Evolutionary conservation across 345 rosid species (phyloP), one percentile per base, ranked within the genome.

Genomic region (Brassica rapa): DNA sequence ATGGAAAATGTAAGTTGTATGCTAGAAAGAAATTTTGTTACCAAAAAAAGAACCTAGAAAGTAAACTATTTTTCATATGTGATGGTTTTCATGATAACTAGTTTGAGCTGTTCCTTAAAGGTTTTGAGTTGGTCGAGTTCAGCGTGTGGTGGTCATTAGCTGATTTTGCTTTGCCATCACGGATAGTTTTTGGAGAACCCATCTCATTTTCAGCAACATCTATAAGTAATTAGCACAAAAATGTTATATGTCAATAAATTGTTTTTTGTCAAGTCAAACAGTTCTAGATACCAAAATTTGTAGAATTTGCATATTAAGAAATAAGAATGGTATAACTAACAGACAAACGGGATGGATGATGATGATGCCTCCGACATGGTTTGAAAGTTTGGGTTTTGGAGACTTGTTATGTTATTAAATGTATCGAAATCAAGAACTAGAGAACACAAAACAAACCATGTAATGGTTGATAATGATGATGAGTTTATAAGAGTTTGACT

Each of bases 351-450:
- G 43, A 37, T 37, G 43, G 6, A 33, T 33, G 53, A 55, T 23
- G 29, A 21, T 23, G 62, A 23, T 57, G 91, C 84, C 62, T 86
- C 93, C 32, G 78, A 81, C 78, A 86, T 86, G 87, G 92, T 86
- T 70, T 90, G 79, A 81, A 30, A 65, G 39, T 62, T 80, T 57
- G 60, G 43, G 19, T 27, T 62, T 62, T 14, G 66, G 19, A 62
- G 37, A 27, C 37, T 27, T 27, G 66, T 62, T 62, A 62, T 62
- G 66, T 29, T 29, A 27, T 29, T 62, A 55, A 5, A 27, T 27
- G 37, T 62, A 16, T 62, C 37, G 6, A n/a, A 11, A 62, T 62
- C 37, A 14, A 62, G 43, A 62, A 14, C 32, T 15, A 62, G 19
- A 7, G 32, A 29, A 27, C 35, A 32, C 39, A 23, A 76, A 63